These are phyloP conservation scores for Pseudogymnoascus sp. DNA, from an alignment of 2,329 filamentous ascomycete genomes.

Conservation along the genomic window DNA sequence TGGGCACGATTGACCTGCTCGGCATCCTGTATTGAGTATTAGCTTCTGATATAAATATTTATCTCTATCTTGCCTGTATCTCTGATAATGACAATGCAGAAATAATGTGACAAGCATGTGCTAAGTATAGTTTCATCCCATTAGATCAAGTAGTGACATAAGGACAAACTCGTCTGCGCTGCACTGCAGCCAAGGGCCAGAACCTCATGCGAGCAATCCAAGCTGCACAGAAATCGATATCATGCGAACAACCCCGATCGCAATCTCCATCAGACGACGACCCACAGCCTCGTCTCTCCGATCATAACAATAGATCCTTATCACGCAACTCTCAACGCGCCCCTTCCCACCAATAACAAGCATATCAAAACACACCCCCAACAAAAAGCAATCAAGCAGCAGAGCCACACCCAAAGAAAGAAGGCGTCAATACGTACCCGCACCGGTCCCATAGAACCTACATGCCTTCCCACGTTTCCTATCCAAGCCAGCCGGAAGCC, in stretches of 20 bases:
- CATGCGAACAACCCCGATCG: constrained; percentile 1
- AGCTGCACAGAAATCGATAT: constrained; percentile 10
- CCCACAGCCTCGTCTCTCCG: not conserved
- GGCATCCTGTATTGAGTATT: constrained; percentile 36
- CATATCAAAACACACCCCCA: not conserved
- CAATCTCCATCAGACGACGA: not conserved
- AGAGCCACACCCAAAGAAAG: not conserved
- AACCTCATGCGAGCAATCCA: constrained; percentile 15
- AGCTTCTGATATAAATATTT: constrained; percentile 19
- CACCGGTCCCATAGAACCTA: constrained; percentile 3
- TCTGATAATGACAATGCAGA: not conserved
- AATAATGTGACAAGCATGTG: constrained; percentile 3
- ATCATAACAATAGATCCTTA: not conserved
- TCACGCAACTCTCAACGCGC: not conserved
- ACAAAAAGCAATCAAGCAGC: not conserved
- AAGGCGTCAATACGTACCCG: not conserved
- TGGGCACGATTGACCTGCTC: constrained; percentile 42
- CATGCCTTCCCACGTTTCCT: not conserved
- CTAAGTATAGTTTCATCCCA: constrained; percentile 23
- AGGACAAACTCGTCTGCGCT: not conserved
- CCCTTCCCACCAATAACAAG: not conserved
- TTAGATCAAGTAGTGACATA: constrained; percentile 2
- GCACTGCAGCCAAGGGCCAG: constrained; percentile 11
- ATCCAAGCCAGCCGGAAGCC: not conserved
- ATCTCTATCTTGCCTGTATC: constrained; percentile 13